These are phyloP conservation scores for Phalaenopsis aphrodite DNA, from an alignment of 106 monocot species.

Conservation along the genomic window DNA sequence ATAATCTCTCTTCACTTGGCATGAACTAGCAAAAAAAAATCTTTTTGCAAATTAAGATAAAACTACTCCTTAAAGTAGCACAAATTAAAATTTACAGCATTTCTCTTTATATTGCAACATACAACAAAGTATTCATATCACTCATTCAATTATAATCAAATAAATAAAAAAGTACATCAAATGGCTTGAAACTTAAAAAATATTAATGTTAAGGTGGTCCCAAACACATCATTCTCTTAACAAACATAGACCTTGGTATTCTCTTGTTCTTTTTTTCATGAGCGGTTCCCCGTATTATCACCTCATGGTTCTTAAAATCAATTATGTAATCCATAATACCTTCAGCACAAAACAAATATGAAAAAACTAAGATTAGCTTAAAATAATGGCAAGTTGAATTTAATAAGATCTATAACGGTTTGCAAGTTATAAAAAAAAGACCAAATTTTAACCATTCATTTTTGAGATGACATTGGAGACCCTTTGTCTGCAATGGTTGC, in stretches of 20 bases:
- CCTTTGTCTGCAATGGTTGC: conserved; percentile 42
- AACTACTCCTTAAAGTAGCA: no score
- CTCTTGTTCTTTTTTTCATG: conserved; percentile 11
- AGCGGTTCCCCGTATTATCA: conserved; percentile 22
- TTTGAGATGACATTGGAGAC: conserved; percentile 37
- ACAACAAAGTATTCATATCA: no score
- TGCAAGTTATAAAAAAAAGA: background rate
- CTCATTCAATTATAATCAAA: background rate
- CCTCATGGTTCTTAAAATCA: conserved; percentile 44
- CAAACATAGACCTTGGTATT: no score
- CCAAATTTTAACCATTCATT: conserved; percentile 40
- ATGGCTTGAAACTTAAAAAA: background rate
- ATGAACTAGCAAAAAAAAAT: no score
- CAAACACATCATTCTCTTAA: conserved; percentile 8
- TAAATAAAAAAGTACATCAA: background rate
- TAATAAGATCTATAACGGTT: background rate
- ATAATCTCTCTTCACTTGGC: no score
- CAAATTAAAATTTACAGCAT: no score
- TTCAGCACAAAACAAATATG: conserved; percentile 15
- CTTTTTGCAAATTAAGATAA: no score
- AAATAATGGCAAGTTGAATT: background rate
- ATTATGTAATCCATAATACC: conserved; percentile 50
- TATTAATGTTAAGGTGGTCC: background rate
- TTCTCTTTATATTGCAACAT: no score
- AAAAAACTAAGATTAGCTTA: background rate